Evolutionary conservation across 192 early-diverging fungal species (phyloP), one percentile per base, ranked within the genome.

Genomic region (Phlyctochytrium planicorne): DNA sequence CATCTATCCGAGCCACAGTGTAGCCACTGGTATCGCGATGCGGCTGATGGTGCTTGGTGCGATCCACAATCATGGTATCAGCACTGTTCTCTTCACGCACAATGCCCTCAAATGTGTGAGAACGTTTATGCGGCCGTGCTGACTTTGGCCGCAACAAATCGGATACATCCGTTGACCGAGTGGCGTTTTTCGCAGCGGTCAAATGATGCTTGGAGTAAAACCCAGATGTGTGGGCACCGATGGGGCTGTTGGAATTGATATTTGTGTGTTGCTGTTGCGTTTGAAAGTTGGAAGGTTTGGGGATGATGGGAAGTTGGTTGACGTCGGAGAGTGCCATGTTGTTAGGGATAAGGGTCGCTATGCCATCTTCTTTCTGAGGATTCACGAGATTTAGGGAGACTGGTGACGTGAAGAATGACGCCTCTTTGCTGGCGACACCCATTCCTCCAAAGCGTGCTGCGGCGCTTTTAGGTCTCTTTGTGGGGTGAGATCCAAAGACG

Each of bases 201-300:
- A 75, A 52, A 27, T 62, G 63, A 24, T 68, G 32, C 62, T 76
- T 81, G n/a, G 80, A 34, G 37, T 82, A 82, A 52, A 72, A 79
- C 10, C 80, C 80, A 32, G 69, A 53, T 24, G 71, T 74, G 34
- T 79, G 74, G 12, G 80, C 80, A 10, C 80, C 80, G 59, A 67
- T 56, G 6, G 80, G 80, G 34, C 63, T 30, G n/a, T 32, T 37
- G 33, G 62, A 64, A 24, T 12, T 1, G 47, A 65, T 2, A 31
- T 40, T 52, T 0, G 29, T 29, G 0, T 33, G 20, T n/a, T n/a
- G n/a, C n/a, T n/a, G n/a, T n/a, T n/a, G n/a, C n/a, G n/a, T n/a
- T n/a, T n/a, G n/a, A n/a, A n/a, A n/a, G n/a, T n/a, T n/a, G n/a
- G n/a, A n/a, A 20, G 62, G 29, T 33, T 16, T 33, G 23, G 34